Percentiles rank a stretch among this genome's conserved stretches.
phyloP scores from a whole-genome alignment of 768 basidiomycete species.

The Pleurotus tuoliensis region DNA sequence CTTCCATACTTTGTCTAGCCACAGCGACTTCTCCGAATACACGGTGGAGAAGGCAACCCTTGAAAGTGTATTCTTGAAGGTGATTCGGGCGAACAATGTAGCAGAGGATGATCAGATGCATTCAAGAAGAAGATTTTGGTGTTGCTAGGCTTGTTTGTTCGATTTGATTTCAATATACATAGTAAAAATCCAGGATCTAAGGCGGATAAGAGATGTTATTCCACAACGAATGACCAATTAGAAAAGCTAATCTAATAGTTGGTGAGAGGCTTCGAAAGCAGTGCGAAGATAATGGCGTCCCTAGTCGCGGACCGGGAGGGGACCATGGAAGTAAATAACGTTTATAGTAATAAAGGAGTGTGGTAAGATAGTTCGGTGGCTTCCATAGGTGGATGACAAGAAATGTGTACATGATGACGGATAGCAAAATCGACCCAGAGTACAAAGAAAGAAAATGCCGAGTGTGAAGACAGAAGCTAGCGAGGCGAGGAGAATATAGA shows the following conservation, averaged over 20 bases:
- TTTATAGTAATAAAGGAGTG: constrained; percentile 18
- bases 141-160: not conserved
- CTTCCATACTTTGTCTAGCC: constrained; percentile 38
- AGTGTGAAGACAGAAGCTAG: constrained; percentile 26
- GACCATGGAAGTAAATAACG: constrained; percentile 9
- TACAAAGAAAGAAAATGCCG: constrained; percentile 3
- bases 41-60: constrained; percentile 50
- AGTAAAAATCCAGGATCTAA: not conserved
- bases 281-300: constrained; percentile 5
- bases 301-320: constrained; percentile 3
- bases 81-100: constrained; percentile 47
- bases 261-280: constrained; percentile 10
- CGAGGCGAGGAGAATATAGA: constrained; percentile 78
- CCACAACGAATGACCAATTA: constrained; percentile 11
- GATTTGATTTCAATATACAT: too few relatives aligned
- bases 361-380: constrained; percentile 24
- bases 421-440: constrained; percentile 2
- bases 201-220: not conserved
- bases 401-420: constrained; percentile 15
- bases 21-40: constrained; percentile 44
- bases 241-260: constrained; percentile 18
- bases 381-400: constrained; percentile 14
- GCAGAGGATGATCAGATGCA: constrained; percentile 24
- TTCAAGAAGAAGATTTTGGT: constrained; percentile 10
- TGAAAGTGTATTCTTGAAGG: constrained; percentile 54